Conservation (phyloP, 225 moss, liverwort and hornwort genomes). For the Bryum argenteum region DNA sequence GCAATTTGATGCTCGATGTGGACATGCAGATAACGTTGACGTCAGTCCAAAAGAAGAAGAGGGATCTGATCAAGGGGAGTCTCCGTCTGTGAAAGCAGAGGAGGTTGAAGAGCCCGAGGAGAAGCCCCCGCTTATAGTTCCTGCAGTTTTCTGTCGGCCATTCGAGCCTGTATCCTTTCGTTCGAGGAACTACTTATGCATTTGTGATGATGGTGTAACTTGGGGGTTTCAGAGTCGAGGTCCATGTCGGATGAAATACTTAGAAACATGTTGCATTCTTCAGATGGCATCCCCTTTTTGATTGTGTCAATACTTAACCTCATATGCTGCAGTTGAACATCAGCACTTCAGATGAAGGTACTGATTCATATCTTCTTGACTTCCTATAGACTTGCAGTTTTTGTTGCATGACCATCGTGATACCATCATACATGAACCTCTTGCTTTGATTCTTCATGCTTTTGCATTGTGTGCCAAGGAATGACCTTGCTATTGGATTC, state of each 20-base stretch:
- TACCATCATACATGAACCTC: constrained; percentile 7
- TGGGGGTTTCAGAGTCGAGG: constrained; percentile 12
- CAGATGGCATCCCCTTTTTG: constrained; percentile 7
- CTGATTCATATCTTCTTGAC: constrained; percentile 25
- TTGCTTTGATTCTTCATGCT: constrained; percentile 11
- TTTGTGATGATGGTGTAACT: not conserved
- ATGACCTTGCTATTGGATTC: constrained; percentile 16
- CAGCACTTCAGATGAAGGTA: constrained; percentile 55
- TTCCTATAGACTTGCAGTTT: constrained; percentile 19
- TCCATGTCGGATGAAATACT: constrained; percentile 24
- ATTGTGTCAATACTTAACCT: constrained; percentile 43
- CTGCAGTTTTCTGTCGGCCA: constrained; percentile 60
- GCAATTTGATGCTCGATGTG: constrained; percentile 24
- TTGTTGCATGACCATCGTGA: constrained; percentile 19
- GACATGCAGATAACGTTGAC: constrained; percentile 39
- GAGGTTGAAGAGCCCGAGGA: constrained; percentile 54
- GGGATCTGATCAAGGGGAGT: constrained; percentile 62
- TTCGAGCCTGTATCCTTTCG: constrained; percentile 86
- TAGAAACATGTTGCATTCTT: constrained; percentile 10
- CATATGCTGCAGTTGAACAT: constrained; percentile 39
- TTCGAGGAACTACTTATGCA: constrained; percentile 14
- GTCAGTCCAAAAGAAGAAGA: constrained; percentile 52
- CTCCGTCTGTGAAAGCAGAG: constrained; percentile 53
- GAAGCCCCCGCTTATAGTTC: constrained; percentile 48
- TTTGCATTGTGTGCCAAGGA: constrained; percentile 18